Evolutionary conservation across 805 yeast genomes (phyloP), one percentile per base, ranked within the genome.

Genomic region (Priceomyces melissophilus): DNA sequence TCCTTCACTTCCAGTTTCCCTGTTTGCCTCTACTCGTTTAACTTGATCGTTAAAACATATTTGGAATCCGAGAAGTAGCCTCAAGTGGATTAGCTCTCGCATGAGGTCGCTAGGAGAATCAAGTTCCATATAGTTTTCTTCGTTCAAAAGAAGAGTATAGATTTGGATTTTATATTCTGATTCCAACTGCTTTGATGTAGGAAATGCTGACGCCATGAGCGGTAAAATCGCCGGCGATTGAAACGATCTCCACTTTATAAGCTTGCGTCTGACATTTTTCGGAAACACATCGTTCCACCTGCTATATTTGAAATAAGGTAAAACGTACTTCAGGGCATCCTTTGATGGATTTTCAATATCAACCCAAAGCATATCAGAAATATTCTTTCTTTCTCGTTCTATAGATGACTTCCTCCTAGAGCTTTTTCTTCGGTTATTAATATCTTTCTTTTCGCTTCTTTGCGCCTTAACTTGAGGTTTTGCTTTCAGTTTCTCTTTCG

Each of bases 161-260:
- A 84, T 81, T 50, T 90, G 86, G 51, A 87, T 82, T 1, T 86
- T 79, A 60, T 82, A 91, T 46, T 86, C 82, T 3, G 73, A 71
- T 36, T 82, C 79, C 57, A 90, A 81, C 42, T 87, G 89, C 3
- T 71, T 68, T 10, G 71, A 64, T 0, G 82, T 60, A 0, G 98
- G 97, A 52, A 90, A 90, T 8, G 83, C 72, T 2, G 84, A 78
- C 0, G 95, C 81, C 2, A 88, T 81, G 0, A 87, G 67, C 0
- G 99, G 99, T 17, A 93, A 67, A 5, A 95, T 84, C 0, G 98
- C 97, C 0, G 99, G 99, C 0, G 96, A 80, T 10, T 89, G 83
- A 39, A 95, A 71, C 0, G 98, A 90, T 39, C 87, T 78, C 99
- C 99, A 93, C 55, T 90, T 90, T 38, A 90, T 82, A 11, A 82